Percentiles rank a stretch among this genome's conserved stretches.
These are phyloP conservation scores for Triticum turgidum DNA, from an alignment of 176 grass and related monocot species.

Conservation along the genomic window DNA sequence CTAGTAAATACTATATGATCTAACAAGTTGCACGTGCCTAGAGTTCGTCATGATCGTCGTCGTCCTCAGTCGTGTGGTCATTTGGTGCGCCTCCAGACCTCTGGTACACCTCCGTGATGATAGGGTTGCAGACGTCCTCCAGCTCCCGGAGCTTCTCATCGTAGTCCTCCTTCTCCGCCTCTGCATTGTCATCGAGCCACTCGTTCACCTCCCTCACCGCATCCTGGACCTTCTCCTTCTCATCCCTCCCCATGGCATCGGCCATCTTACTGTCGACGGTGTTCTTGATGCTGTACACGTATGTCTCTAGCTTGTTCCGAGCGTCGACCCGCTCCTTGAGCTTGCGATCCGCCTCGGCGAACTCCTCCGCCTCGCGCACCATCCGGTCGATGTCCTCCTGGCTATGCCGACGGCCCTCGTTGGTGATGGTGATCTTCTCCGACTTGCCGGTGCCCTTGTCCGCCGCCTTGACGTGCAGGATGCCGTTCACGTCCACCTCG, in stretches of 20 bases:
- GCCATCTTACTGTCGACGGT: neutral
- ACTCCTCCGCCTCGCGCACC: slow-evolving; percentile 5
- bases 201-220: neutral
- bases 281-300: neutral
- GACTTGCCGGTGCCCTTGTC: slow-evolving; percentile 9
- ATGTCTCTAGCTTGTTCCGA: neutral
- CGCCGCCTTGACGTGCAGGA: slow-evolving; percentile 7
- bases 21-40: neutral
- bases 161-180: neutral
- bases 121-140: slow-evolving; percentile 32
- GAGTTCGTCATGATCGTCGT: neutral
- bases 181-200: neutral
- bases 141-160: slow-evolving; percentile 42
- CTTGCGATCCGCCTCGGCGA: neutral
- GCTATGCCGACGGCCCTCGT: neutral
- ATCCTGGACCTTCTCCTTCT: neutral
- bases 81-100: neutral
- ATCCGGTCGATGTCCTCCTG: slow-evolving; percentile 6
- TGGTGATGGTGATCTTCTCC: slow-evolving; percentile 13
- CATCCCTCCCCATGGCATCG: neutral
- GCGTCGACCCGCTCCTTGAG: neutral
- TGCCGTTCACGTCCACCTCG: slow-evolving; percentile 2
- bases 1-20: neutral
- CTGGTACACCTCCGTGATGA: slow-evolving; percentile 33
- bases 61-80: neutral